phyloP scores from a whole-genome alignment of 1,284 basidiomycete genomes.

The Ustilago cynodontis region DNA sequence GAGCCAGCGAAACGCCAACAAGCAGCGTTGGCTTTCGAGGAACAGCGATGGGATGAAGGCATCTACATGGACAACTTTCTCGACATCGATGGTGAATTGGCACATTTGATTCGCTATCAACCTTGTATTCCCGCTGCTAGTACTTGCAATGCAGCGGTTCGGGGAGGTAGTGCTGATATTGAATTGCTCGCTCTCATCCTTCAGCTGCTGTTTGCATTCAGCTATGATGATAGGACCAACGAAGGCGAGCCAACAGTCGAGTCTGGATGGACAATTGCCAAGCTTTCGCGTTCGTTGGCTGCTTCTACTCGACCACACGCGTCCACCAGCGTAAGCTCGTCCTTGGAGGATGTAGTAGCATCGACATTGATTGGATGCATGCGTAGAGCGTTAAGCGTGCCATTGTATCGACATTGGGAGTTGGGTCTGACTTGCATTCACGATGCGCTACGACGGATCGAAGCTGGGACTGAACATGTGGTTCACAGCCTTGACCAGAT shows the following conservation, averaged over 20 bases:
- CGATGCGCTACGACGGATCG: slow-evolving; percentile 16
- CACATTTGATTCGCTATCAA: slow-evolving; percentile 15
- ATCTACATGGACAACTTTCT: slow-evolving; percentile 51
- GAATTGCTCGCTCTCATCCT: slow-evolving; percentile 23
- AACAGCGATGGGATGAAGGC: slow-evolving; percentile 47
- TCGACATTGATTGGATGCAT: slow-evolving; percentile 25
- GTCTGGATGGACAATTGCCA: slow-evolving; percentile 51
- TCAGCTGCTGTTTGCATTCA: slow-evolving; percentile 38
- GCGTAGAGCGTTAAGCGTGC: slow-evolving; percentile 26
- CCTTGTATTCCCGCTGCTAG: background rate
- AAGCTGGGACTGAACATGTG: slow-evolving; percentile 21
- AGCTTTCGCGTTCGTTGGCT: slow-evolving; percentile 33
- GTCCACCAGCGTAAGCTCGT: background rate
- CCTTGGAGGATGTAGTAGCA: slow-evolving; percentile 9
- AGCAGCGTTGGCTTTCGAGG: slow-evolving; percentile 28
- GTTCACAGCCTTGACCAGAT: slow-evolving; percentile 14
- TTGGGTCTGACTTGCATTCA: slow-evolving; percentile 25
- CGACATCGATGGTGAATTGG: slow-evolving; percentile 40
- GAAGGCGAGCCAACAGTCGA: slow-evolving; percentile 49
- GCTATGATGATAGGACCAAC: slow-evolving; percentile 49
- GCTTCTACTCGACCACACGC: slow-evolving; percentile 9
- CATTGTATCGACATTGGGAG: slow-evolving; percentile 50
- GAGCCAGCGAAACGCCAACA: slow-evolving; percentile 15
- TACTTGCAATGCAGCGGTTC: background rate
- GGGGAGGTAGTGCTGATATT: slow-evolving; percentile 8